Evolutionary conservation across 2,329 filamentous ascomycete species (phyloP), one percentile per base, ranked within the genome.

Genomic region (Trichocomaceae sp.): DNA sequence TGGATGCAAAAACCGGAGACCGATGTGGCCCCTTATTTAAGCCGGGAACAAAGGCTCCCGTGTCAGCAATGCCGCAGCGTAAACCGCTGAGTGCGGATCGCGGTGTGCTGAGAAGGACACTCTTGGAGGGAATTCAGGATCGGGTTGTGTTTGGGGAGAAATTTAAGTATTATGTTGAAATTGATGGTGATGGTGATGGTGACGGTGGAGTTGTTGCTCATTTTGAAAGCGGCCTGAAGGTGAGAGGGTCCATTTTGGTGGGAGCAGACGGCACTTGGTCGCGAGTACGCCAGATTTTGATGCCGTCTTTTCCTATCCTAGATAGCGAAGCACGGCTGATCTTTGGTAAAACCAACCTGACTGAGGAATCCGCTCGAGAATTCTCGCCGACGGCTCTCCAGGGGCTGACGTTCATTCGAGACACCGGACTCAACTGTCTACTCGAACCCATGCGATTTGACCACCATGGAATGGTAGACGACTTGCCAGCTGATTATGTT

Each of bases 11-110:
- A 48, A 35, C 7, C 2, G 46, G 29, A 8, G 46, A n/a, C 2
- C 26, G 26, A 15, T 4, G 23, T 8, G 23, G 23, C 23, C 46
- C 46, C 20, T 17, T 48, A 29, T 48, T 48, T 15, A 26, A 13
- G 29, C 46, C 46, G 35, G 46, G 46, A 2, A 15, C 8, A 35
- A 35, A 35, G 29, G 13, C 12, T 19, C 46, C 46, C 12, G 35
- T 48, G 10, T 2, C 46, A 6, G 26, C 46, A 35, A 48, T 3
- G 0, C 46, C 46, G n/a, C 46, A 23, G 17, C 29, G 29, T 13
- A 35, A 48, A 48, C 46, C 46, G 19, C 33, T 48, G 19, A 48
- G 46, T 15, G 46, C 46, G 3, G 46, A 48, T 48, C 23, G 46
- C n/a, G 26, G 46, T 48, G 29, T 35, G 7, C 26, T 48, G 29